A percentile compares a stretch with the other conserved stretches of the same genome.
Conservation (phyloP, 441 rosid species). For the Populus hybrid region DNA sequence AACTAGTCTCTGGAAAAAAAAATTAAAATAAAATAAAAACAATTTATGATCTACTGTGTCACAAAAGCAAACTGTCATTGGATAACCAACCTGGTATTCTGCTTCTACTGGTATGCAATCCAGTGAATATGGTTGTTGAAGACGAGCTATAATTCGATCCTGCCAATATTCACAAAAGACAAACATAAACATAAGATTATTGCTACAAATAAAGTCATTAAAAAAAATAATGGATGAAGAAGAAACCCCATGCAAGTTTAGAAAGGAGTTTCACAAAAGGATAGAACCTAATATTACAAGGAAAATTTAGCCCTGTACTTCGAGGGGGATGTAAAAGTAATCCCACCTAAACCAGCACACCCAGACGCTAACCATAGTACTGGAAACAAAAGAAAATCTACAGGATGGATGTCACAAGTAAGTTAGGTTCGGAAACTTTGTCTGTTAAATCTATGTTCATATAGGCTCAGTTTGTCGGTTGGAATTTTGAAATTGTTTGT, state of each 20-base stretch:
- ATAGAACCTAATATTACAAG: background rate
- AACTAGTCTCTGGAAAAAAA: background rate
- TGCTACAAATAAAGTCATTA: background rate
- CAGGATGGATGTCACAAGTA: background rate
- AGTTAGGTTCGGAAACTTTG: background rate
- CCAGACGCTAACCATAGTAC: background rate
- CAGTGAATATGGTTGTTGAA: constrained; percentile 93
- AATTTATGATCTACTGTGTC: background rate
- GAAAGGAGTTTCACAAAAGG: background rate
- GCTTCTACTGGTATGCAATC: constrained; percentile 99
- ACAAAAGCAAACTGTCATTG: background rate
- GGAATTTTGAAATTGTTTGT: background rate
- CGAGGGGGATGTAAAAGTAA: background rate
- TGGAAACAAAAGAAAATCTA: background rate
- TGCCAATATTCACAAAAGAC: constrained; percentile 26
- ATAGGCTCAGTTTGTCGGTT: background rate
- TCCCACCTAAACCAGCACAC: background rate
- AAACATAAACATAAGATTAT: background rate
- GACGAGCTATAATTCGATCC: constrained; percentile 97
- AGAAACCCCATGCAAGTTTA: background rate
- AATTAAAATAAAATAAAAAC: background rate
- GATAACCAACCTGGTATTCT: constrained; percentile 74
- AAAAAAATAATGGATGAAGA: background rate
- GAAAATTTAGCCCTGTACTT: background rate
- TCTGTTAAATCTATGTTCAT: background rate